phyloP scores from a whole-genome alignment of 306 rosid genomes.

The Castanea sativa region DNA sequence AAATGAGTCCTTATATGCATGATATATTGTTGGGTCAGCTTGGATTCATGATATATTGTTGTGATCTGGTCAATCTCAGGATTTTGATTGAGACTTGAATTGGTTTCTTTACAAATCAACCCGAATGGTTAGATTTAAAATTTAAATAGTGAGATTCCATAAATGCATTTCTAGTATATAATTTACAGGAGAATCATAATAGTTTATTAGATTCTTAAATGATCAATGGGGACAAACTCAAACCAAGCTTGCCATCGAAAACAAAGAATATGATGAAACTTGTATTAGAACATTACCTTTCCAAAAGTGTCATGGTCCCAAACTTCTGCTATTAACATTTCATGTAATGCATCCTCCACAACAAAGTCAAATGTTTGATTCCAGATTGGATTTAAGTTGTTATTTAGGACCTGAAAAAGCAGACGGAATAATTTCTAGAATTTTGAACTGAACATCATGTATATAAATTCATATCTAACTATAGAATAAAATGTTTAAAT shows the following conservation, averaged over 20 bases:
- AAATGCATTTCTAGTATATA: neutral
- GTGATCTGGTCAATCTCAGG: neutral
- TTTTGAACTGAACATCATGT: neutral
- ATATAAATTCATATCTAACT: neutral
- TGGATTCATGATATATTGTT: no score
- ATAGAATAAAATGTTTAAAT: neutral
- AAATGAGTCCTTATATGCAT: no score
- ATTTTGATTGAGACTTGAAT: neutral
- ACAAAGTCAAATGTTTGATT: slow-evolving; percentile 94
- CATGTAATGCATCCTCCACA: slow-evolving; percentile 92
- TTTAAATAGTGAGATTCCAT: neutral
- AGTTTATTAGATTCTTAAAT: neutral
- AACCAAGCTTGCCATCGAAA: neutral
- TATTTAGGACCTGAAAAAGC: slow-evolving; percentile 65
- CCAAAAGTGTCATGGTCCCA: slow-evolving; percentile 96
- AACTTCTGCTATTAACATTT: slow-evolving; percentile 75
- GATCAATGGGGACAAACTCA: neutral
- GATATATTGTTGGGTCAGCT: no score
- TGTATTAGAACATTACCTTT: slow-evolving; percentile 54
- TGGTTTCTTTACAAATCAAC: neutral
- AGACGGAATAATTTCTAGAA: neutral
- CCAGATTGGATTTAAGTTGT: slow-evolving; percentile 87
- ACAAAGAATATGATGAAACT: neutral
- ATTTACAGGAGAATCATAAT: neutral
- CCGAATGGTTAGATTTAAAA: neutral